Conservation (phyloP, 148 eudicot genomes). For the Camellia sinensis region DNA sequence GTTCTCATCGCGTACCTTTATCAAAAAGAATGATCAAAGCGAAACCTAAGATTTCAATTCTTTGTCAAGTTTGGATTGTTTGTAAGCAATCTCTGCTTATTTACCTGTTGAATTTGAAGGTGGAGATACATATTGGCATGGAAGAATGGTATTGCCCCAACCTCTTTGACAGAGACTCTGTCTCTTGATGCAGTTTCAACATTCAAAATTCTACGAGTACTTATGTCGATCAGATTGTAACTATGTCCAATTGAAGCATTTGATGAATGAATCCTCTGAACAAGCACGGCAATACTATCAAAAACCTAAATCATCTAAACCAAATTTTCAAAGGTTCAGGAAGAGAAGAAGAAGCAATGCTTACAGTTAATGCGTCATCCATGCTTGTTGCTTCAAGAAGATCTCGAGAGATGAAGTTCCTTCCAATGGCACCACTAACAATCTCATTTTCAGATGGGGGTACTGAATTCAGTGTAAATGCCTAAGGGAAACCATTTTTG, state of each 20-base stretch:
- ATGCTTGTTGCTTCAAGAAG: constrained; percentile 73
- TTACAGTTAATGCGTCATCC: constrained; percentile 62
- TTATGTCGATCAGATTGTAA: constrained; percentile 70
- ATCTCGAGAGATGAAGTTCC: constrained; percentile 83
- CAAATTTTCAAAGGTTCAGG: background rate
- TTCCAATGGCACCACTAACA: constrained; percentile 62
- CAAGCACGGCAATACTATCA: constrained; percentile 9
- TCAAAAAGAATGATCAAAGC: background rate
- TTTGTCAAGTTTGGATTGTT: too few relatives aligned
- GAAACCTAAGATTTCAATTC: background rate
- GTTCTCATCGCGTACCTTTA: constrained; percentile 79
- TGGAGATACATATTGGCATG: constrained; percentile 96
- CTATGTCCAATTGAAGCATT: constrained; percentile 85
- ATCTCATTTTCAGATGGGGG: constrained; percentile 74
- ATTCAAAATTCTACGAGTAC: constrained; percentile 57
- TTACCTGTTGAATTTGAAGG: constrained; percentile 74
- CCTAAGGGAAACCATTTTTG: constrained; percentile 35
- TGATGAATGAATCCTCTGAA: constrained; percentile 66
- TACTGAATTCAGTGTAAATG: constrained; percentile 82
- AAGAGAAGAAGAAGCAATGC: constrained; percentile 1
- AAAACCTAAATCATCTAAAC: background rate
- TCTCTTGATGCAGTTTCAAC: constrained; percentile 81
- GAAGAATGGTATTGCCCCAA: constrained; percentile 56
- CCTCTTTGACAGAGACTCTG: constrained; percentile 48
- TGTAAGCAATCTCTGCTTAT: background rate